Percentiles rank a stretch among this genome's conserved stretches.
These are phyloP conservation scores for Benincasa hispida DNA, from an alignment of 306 rosid genomes.

Conservation along the genomic window DNA sequence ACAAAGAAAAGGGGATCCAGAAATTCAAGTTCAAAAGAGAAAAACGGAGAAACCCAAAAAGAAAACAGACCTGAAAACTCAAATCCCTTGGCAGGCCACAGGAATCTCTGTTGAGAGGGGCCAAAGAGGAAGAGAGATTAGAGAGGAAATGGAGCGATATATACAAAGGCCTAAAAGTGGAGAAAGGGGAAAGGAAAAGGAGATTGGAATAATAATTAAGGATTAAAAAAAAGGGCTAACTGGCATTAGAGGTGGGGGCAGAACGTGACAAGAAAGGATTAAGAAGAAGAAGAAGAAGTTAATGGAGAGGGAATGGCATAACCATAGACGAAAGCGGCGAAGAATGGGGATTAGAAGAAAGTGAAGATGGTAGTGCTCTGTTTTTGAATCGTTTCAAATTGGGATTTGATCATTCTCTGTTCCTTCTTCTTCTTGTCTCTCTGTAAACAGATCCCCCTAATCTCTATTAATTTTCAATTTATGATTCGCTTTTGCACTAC, in stretches of 20 bases:
- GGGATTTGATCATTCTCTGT: neutral
- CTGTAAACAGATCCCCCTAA: neutral
- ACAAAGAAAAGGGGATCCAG: neutral
- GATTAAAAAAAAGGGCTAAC: neutral
- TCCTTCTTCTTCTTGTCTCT: neutral
- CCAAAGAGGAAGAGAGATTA: constrained; percentile 3
- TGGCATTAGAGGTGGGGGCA: neutral
- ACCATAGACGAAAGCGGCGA: constrained; percentile 12
- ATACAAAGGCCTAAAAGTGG: neutral
- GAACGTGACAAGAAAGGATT: neutral
- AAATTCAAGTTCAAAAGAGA: neutral
- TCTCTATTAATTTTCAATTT: too few relatives aligned
- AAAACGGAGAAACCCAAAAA: constrained; percentile 20
- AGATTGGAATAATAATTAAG: neutral
- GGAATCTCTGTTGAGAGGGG: constrained; percentile 20
- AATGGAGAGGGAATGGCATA: neutral
- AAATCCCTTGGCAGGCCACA: constrained; percentile 27
- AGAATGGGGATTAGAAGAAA: neutral
- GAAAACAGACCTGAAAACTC: constrained; percentile 29
- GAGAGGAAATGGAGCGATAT: neutral
- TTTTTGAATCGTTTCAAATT: neutral
- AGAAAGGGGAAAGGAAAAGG: neutral
- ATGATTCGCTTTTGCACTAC: too few relatives aligned
- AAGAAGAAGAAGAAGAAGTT: neutral
- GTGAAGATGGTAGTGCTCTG: constrained; percentile 5